phyloP scores from a whole-genome alignment of 768 basidiomycete species.

The Crassisporium funariophilum region DNA sequence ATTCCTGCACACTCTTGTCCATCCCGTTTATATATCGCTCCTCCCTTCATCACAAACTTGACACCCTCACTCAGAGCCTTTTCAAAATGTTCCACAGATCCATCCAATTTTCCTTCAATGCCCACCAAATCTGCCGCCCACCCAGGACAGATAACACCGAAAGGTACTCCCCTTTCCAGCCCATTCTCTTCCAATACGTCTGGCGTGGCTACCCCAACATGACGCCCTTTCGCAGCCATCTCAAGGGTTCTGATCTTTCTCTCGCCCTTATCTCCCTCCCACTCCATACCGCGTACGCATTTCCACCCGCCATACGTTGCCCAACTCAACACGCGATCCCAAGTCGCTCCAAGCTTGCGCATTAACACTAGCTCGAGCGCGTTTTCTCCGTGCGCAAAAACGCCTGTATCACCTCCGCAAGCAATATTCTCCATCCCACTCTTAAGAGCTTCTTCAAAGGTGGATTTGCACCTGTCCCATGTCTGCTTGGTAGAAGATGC shows the following conservation, averaged over 20 bases:
- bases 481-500: constrained; percentile 11
- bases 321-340: constrained; percentile 57
- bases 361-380: constrained; percentile 63
- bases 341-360: constrained; percentile 55
- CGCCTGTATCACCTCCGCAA: constrained; percentile 67
- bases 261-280: constrained; percentile 36
- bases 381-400: constrained; percentile 63
- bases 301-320: constrained; percentile 62
- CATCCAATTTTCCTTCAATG: constrained; percentile 39
- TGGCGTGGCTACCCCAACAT: neutral
- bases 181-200: constrained; percentile 4
- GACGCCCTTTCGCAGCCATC: constrained; percentile 4
- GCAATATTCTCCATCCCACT: constrained; percentile 48
- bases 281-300: constrained; percentile 48
- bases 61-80: constrained; percentile 46
- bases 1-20: constrained; percentile 12
- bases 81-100: constrained; percentile 39
- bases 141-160: constrained; percentile 53
- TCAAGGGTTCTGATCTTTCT: constrained; percentile 18
- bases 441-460: constrained; percentile 48
- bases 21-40: constrained; percentile 30
- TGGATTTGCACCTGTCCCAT: constrained; percentile 41
- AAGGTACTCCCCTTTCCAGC: constrained; percentile 56
- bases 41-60: constrained; percentile 61
- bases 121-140: constrained; percentile 57